A percentile compares a stretch with the other conserved stretches of the same genome.
Conservation (phyloP, 805 yeast genomes). For the Wickerhamiella cacticola region DNA sequence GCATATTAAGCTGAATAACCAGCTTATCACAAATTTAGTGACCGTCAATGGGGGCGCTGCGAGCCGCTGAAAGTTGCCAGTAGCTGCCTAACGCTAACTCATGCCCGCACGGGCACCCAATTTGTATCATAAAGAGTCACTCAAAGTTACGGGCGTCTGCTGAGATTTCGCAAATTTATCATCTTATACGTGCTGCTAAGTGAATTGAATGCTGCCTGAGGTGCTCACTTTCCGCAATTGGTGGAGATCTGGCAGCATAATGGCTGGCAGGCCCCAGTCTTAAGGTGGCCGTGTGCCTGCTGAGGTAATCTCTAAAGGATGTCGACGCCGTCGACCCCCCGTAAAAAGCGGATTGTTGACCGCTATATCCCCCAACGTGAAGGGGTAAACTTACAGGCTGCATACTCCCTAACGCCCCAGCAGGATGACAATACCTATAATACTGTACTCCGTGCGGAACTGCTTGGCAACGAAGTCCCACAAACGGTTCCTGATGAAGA, state of each 20-base stretch:
- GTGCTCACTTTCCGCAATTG: too few species aligned
- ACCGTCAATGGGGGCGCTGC: background rate
- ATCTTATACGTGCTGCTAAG: too few species aligned
- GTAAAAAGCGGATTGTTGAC: conserved; percentile 33
- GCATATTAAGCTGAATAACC: too few species aligned
- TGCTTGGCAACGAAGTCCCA: conserved; percentile 80
- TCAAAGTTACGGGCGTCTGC: too few species aligned
- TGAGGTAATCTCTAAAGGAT: conserved; percentile 1
- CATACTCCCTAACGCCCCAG: conserved; percentile 42
- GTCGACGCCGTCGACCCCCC: conserved; percentile 21
- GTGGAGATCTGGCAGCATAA: too few species aligned
- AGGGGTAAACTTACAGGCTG: conserved; percentile 80
- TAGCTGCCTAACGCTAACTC: conserved; percentile 1
- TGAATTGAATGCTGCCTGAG: too few species aligned
- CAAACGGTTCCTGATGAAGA: conserved; percentile 7
- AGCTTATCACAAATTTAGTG: background rate
- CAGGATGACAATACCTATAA: conserved; percentile 59
- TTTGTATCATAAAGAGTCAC: too few species aligned
- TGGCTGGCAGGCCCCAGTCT: too few species aligned
- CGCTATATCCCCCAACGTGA: conserved; percentile 79
- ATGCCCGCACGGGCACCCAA: background rate
- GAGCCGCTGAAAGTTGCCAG: conserved; percentile 2
- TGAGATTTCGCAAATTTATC: too few species aligned
- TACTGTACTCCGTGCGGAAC: conserved; percentile 72
- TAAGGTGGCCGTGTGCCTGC: background rate